phyloP scores from a whole-genome alignment of 1,139 yeast genomes.

The Kurtzmaniella quercitrusa region DNA sequence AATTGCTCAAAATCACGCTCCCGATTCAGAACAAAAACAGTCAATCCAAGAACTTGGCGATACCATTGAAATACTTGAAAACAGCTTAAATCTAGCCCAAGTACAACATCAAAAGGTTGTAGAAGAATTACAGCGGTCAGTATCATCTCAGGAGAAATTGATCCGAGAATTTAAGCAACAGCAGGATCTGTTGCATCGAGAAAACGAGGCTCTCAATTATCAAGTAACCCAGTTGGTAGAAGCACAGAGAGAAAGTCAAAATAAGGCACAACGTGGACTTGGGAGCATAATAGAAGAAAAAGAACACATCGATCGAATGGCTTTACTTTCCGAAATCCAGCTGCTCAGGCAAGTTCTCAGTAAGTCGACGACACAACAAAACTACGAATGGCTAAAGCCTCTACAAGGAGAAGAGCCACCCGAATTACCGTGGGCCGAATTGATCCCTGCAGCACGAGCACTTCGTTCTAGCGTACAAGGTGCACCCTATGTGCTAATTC shows the following conservation, averaged over 20 bases:
- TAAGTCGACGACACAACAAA: conserved; percentile 6
- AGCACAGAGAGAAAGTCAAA: conserved; percentile 14
- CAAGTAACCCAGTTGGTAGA: conserved; percentile 17
- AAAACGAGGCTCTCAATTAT: conserved; percentile 16
- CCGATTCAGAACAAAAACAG: background rate
- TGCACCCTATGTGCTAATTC: background rate
- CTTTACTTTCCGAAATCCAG: conserved; percentile 34
- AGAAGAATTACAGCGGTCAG: conserved; percentile 18
- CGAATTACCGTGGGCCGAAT: conserved; percentile 2
- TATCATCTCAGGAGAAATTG: conserved; percentile 18
- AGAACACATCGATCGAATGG: conserved; percentile 24
- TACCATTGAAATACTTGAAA: conserved; percentile 39
- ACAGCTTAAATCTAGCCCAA: conserved; percentile 34
- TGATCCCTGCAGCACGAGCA: background rate
- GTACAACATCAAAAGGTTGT: conserved; percentile 26
- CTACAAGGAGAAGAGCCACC: conserved; percentile 4
- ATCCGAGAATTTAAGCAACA: conserved; percentile 16
- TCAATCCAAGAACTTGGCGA: conserved; percentile 32
- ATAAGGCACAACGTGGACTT: conserved; percentile 17
- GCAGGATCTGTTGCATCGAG: conserved; percentile 13
- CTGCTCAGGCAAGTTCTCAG: conserved; percentile 24
- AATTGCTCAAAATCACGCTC: background rate
- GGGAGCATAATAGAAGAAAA: conserved; percentile 29
- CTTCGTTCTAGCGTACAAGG: background rate
- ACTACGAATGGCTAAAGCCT: conserved; percentile 14